Conservation (phyloP, 2,329 filamentous ascomycete genomes). For the Penicillium sp. region DNA sequence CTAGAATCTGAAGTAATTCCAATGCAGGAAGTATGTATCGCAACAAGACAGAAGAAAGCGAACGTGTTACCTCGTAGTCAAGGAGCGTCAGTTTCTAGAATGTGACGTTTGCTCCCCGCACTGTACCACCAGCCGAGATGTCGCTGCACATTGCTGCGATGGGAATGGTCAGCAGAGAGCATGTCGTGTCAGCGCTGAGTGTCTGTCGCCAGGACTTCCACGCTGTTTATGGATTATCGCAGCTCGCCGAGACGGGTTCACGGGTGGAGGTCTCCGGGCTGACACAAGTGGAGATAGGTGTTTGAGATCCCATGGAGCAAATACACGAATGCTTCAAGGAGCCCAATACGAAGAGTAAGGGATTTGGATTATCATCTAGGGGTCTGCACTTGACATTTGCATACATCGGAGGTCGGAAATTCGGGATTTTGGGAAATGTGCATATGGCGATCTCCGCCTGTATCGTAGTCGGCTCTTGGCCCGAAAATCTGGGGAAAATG, state of each 20-base stretch:
- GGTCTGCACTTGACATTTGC: neutral
- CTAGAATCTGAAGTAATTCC: neutral
- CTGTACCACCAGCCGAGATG: neutral
- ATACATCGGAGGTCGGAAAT: conserved; percentile 18
- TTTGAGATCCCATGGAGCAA: neutral
- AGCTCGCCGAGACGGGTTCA: conserved; percentile 6
- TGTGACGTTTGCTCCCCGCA: neutral
- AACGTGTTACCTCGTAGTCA: neutral
- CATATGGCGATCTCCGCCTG: conserved; percentile 3
- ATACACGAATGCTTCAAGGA: neutral
- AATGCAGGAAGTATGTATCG: neutral
- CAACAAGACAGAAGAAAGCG: neutral
- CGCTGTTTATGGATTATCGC: conserved; percentile 4
- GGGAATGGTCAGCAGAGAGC: neutral
- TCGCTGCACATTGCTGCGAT: neutral
- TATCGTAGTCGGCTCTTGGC: neutral
- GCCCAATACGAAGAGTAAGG: neutral
- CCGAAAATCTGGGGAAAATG: conserved; percentile 10
- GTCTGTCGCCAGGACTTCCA: neutral
- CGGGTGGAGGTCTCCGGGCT: conserved; percentile 22
- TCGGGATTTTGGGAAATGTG: conserved; percentile 15
- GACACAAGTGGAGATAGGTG: neutral
- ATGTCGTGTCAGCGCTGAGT: neutral
- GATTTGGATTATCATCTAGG: conserved; percentile 1
- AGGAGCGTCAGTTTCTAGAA: neutral